Percentiles rank a stretch among this genome's conserved stretches.
phyloP scores from a whole-genome alignment of 306 rosid species.

The Cajanus cajan region DNA sequence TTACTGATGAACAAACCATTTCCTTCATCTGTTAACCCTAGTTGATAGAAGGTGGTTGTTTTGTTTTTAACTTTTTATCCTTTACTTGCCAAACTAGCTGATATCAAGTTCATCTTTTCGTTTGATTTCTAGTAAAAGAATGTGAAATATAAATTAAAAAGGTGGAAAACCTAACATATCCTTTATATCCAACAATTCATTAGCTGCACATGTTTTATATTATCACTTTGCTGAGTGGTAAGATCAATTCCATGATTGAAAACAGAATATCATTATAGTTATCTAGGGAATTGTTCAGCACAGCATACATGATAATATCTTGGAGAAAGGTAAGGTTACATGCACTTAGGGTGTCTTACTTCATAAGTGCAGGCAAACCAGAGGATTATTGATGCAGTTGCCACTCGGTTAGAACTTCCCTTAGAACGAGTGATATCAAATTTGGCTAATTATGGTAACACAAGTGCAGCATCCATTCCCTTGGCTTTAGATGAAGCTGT shows the following conservation, averaged over 20 bases:
- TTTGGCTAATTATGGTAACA: constrained; percentile 87
- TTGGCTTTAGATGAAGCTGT: constrained; percentile 94
- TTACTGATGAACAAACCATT: background rate
- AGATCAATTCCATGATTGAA: background rate
- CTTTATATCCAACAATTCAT: background rate
- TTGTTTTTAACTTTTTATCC: background rate
- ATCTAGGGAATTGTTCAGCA: background rate
- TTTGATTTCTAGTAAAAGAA: background rate
- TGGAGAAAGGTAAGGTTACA: constrained; percentile 2
- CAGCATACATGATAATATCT: background rate
- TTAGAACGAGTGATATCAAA: constrained; percentile 83
- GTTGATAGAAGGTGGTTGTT: background rate
- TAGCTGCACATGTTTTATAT: background rate
- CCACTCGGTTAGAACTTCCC: constrained; percentile 74
- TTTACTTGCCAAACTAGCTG: background rate
- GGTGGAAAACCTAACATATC: background rate
- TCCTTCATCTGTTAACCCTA: background rate
- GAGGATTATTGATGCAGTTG: constrained; percentile 87
- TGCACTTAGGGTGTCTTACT: background rate
- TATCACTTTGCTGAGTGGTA: constrained; percentile 1
- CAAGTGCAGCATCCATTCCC: constrained; percentile 95
- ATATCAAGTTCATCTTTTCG: background rate
- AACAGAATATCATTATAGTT: constrained; percentile 1
- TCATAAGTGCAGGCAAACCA: constrained; percentile 79
- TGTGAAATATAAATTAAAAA: constrained; percentile 5